Base-by-base conservation (phyloP, 2,329 filamentous ascomycete species). In the Fusarium sp. region DNA sequence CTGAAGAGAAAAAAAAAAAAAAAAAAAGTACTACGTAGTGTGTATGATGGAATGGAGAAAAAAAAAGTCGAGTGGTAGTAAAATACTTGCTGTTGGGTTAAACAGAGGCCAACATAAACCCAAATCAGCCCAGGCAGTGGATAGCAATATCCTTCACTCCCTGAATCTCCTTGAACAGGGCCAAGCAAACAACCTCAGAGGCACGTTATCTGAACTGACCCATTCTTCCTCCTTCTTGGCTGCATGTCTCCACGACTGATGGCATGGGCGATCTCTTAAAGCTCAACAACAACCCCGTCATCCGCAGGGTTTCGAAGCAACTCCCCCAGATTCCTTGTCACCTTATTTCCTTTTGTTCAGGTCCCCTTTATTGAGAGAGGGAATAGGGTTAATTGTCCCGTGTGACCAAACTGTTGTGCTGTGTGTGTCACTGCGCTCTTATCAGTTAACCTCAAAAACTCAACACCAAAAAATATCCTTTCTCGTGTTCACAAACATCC, bases 181-280 rank as follows among this genome's bases (percentile, higher is more conserved):
- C 42, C 59, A 56, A 67, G 44, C 53, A 56, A 67, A 64, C 19
- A 34, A 34, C n/a, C 31, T 13, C 12, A 34, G n/a, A 34, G 31
- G 12, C n/a, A 34, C 31, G 50, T 56, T 65, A 68, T 67, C 64
- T 66, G 56, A 58, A 60, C 56, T 54, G 68, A 66, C 68, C 64
- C 65, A 61, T 50, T 66, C 61, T 67, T 70, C 60, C 61, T 59
- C 59, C 42, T 47, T 63, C 50, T 64, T 60, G 54, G 53, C 48
- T 40, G 31, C 34, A 50, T n/a, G 48, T 48, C 54, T 49, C 62
- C 62, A 65, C 58, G 53, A 43, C 26, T 42, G 46, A 45, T 19
- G 19, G 19, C 19, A 19, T 56, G 52, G 62, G 34, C 55, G 58
- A 67, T 70, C 64, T 69, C 48, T 69, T 69, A 70, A 70, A 70